These are phyloP conservation scores for Cutaneotrichosporon sp. DNA, from an alignment of 1,284 basidiomycete species.

Conservation along the genomic window DNA sequence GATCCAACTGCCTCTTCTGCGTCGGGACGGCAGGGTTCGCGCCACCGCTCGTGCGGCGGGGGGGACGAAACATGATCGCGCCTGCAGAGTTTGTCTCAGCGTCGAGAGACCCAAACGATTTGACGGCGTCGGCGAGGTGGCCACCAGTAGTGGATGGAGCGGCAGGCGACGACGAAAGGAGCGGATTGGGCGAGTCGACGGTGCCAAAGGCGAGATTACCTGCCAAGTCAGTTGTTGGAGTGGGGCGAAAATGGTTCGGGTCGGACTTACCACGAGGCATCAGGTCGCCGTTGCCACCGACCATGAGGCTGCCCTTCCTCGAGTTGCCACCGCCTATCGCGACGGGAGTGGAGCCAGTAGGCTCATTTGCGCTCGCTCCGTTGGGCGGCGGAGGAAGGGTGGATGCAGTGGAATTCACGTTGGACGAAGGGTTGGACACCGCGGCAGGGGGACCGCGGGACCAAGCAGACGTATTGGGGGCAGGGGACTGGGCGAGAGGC, in stretches of 20 bases:
- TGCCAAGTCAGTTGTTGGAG: conserved; percentile 18
- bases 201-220: conserved; percentile 69
- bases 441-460: conserved; percentile 44
- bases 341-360: conserved; percentile 30
- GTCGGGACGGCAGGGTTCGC: conserved; percentile 24
- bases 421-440: conserved; percentile 33
- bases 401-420: conserved; percentile 31
- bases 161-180: conserved; percentile 54
- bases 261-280: conserved; percentile 37
- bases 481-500: conserved; percentile 28
- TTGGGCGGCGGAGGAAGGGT: conserved; percentile 31
- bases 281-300: conserved; percentile 45
- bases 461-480: conserved; percentile 39
- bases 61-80: conserved; percentile 38
- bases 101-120: conserved; percentile 73
- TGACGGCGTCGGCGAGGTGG: conserved; percentile 58
- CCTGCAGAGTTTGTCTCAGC: conserved; percentile 55
- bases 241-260: background rate
- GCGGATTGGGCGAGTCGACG: conserved; percentile 61
- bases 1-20: conserved; percentile 40
- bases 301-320: conserved; percentile 47
- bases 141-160: conserved; percentile 51
- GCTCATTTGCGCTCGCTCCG: conserved; percentile 34
- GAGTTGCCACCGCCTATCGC: conserved; percentile 38
- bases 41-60: conserved; percentile 39